A percentile compares a stretch with the other conserved stretches of the same genome.
Conservation (phyloP, 2,329 filamentous ascomycete species). For the Hymenoscyphus albidus region DNA sequence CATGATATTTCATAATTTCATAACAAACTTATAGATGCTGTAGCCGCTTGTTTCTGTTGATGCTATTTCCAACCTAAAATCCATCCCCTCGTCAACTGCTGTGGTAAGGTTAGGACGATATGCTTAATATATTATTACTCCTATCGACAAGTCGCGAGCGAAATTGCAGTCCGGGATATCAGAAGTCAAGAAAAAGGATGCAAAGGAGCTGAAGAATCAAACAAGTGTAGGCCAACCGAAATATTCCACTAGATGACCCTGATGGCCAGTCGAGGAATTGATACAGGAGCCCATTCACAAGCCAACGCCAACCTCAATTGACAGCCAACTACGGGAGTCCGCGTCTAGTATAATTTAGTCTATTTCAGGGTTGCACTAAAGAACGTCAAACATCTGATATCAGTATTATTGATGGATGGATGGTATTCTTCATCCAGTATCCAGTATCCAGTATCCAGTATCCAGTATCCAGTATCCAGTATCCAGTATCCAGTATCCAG, state of each 20-base stretch:
- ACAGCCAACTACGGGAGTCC: background rate
- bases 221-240: background rate
- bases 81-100: background rate
- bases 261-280: background rate
- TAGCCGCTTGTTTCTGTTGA: constrained; percentile 1
- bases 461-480: background rate
- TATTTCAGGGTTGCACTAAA: background rate
- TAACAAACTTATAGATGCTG: background rate
- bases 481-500: background rate
- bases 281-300: background rate
- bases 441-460: too few relatives aligned
- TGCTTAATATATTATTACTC: background rate
- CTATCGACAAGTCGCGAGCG: background rate
- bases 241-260: background rate
- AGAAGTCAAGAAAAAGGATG: background rate
- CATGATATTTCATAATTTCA: background rate
- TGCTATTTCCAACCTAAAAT: background rate
- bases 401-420: background rate
- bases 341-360: background rate
- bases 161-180: background rate
- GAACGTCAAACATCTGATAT: background rate
- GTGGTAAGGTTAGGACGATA: background rate
- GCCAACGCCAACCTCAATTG: background rate
- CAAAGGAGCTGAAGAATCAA: background rate
- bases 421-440: background rate